Base-by-base conservation (phyloP, 306 rosid species). In the Carpinus fangiana region DNA sequence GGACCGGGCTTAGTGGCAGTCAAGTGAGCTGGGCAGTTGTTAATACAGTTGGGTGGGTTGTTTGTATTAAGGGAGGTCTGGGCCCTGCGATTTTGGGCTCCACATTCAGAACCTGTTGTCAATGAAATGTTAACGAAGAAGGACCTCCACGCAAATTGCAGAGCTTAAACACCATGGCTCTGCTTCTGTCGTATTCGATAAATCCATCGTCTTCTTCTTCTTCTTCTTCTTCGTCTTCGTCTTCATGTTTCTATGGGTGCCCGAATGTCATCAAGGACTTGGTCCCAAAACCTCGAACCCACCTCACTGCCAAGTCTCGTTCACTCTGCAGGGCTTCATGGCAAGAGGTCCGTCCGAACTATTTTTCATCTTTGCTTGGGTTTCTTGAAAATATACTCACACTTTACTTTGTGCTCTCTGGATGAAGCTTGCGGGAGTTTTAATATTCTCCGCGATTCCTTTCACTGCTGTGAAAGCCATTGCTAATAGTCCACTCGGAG, bases 401-500 rank as follows among this genome's bases (percentile, higher is more conserved):
- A 21, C 3, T 26, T 41, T 2, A 3, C 28, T n/a, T 51, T 47
- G 11, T 18, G 21, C 23, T 31, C 38, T 52, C 18, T 12, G 4
- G 12, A 73, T 81, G 62, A 74, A 92, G 98, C 97, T 92, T 69
- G 95, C 90, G 0, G 98, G 98, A 80, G 97, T 94, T 76, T 55
- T 94, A 72, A 66, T 90, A 20, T 88, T 94, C 88, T 94, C 98
- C 23, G 98, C 97, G 43, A 75, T 94, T 81, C 98, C 98, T 31
- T 94, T 94, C 88, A 90, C 92, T 31, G 93, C 91, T 17, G 98
- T 92, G 46, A 92, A 94, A 86, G 92, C 88, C 82, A 79, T 94
- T 62, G 98, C 98, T 52, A 92, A 88, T 73, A 94, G 98, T 84
- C 86, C 98, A 1, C n/a, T 92, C 0, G 97, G 98, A 17, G 90